Base-by-base conservation (phyloP, 2,329 filamentous ascomycete genomes). In the Aspergillus flavus region DNA sequence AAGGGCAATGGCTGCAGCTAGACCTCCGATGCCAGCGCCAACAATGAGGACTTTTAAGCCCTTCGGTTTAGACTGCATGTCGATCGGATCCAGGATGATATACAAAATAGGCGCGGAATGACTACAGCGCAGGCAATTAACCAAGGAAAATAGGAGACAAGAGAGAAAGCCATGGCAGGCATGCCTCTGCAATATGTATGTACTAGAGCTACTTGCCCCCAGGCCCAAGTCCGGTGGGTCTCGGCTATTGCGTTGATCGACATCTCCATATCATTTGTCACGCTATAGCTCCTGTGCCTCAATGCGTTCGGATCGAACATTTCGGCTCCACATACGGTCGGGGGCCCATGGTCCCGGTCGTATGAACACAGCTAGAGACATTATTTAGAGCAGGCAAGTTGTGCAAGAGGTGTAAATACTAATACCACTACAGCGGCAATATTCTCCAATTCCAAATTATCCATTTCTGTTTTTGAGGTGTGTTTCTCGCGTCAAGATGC, bases 1-100 rank as follows among this genome's bases (percentile, higher is more conserved):
- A 0, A 89, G 74, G 14, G 80, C 82, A 41, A 88, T 83, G 0
- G 76, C 74, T 19, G 75, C 70, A 12, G 72, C 68, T 21, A 78
- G 61, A 6, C 75, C 75, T 21, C 74, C 74, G 12, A 78, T 76
- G 6, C 76, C 76, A 28, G 74, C 75, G 21, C 76, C 75, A 19
- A 72, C 70, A 54, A 78, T 72, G 26, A 76, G 65, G 36, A 78
- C 64, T n/a, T 66, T 72, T 11, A 77, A 66, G 16, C 57, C 69
- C 57, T n/a, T 53, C 39, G 28, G 46, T 54, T 28, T 65, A 46
- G 36, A 64, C 32, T 28, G 58, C 52, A 36, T 62, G 62, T 19
- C 39, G 39, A n/a, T 19, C 39, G 6, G 6, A 5, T 9, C 1
- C 16, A 6, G 14, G 4, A n/a, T 6, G n/a, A 41, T 41, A 6